Base-by-base conservation (phyloP, 495 filamentous ascomycete genomes). In the Chaetomium fimeti region DNA sequence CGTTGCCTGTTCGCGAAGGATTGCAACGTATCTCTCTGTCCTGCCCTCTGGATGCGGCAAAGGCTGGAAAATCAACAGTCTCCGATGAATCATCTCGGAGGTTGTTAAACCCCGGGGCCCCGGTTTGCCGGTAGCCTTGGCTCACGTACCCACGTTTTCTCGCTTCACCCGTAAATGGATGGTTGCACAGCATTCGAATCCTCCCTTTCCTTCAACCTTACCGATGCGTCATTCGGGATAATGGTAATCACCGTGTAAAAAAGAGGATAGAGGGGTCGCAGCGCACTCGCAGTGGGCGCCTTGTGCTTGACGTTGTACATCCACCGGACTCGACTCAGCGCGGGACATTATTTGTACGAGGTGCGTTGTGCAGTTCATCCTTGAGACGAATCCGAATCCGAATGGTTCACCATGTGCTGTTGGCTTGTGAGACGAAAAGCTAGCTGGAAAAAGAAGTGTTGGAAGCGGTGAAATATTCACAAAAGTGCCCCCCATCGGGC, bases 191-290 rank as follows among this genome's bases (percentile, higher is more conserved):
- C 51, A 32, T 29, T 16, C 16, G 5, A 54, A 54, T 54, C 51
- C 51, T 54, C 29, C 24, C 32, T 36, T 32, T 36, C 32, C n/a
- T n/a, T n/a, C 12, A 3, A 8, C 20, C 49, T 28, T 24, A 18
- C 49, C 16, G 51, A 54, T 54, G 28, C 28, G 51, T 54, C 51
- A 54, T 54, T n/a, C 51, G 25, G 28, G n/a, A n/a, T n/a, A n/a
- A n/a, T n/a, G n/a, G n/a, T n/a, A n/a, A n/a, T n/a, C n/a, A n/a
- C n/a, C n/a, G n/a, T n/a, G n/a, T n/a, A n/a, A 27, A 32, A 32
- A 20, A 1, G 20, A 2, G 20, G 20, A 49, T 20, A 12, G 32
- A 36, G 32, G 40, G 16, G 13, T 43, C 43, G n/a, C 0, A 8
- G 13, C 28, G 49, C 4, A 12, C 15, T 52, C 24, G 0, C 0